Evolutionary conservation across 495 filamentous ascomycete species (phyloP).

Genomic region (Halenospora varia): DNA sequence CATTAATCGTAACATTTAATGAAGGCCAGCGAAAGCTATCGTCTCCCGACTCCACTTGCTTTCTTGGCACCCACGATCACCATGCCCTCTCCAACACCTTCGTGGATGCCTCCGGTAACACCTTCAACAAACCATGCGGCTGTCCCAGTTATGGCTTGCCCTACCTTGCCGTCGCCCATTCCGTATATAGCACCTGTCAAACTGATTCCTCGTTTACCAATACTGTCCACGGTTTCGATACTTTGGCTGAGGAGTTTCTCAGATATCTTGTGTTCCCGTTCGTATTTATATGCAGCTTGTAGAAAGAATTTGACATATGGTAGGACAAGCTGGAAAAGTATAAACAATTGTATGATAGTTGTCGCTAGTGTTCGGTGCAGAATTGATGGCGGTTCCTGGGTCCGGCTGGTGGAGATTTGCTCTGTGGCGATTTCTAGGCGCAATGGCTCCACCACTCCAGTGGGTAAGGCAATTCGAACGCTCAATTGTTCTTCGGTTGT

Average conservation of each 20-base stretch:
- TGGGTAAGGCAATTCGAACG: slow-evolving; percentile 44
- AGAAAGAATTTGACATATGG: slow-evolving; percentile 56
- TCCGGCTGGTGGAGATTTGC: background rate
- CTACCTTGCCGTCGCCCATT: slow-evolving; percentile 54
- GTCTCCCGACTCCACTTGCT: background rate
- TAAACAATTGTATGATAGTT: slow-evolving; percentile 50
- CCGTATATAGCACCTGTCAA: slow-evolving; percentile 45
- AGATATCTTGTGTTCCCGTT: slow-evolving; percentile 58
- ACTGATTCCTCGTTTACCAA: slow-evolving; percentile 47
- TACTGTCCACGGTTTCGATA: slow-evolving; percentile 44
- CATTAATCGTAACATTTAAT: background rate
- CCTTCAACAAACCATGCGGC: slow-evolving; percentile 55
- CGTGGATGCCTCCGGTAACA: slow-evolving; percentile 58
- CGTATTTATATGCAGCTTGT: slow-evolving; percentile 50
- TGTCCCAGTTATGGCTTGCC: slow-evolving; percentile 43
- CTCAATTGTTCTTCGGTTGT: slow-evolving; percentile 40
- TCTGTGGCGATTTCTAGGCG: slow-evolving; percentile 6
- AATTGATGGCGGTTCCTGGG: slow-evolving; percentile 36
- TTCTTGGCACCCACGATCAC: slow-evolving; percentile 35
- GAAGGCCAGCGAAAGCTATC: background rate
- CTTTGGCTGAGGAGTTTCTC: slow-evolving; percentile 47
- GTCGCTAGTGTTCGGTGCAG: slow-evolving; percentile 56
- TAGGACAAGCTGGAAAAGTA: slow-evolving; percentile 51
- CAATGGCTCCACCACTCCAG: slow-evolving; percentile 20
- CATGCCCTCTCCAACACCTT: slow-evolving; percentile 61